A percentile compares a stretch with the other conserved stretches of the same genome.
These are phyloP conservation scores for Pezicula rhizophila DNA, from an alignment of 2,329 filamentous ascomycete genomes.

Conservation along the genomic window DNA sequence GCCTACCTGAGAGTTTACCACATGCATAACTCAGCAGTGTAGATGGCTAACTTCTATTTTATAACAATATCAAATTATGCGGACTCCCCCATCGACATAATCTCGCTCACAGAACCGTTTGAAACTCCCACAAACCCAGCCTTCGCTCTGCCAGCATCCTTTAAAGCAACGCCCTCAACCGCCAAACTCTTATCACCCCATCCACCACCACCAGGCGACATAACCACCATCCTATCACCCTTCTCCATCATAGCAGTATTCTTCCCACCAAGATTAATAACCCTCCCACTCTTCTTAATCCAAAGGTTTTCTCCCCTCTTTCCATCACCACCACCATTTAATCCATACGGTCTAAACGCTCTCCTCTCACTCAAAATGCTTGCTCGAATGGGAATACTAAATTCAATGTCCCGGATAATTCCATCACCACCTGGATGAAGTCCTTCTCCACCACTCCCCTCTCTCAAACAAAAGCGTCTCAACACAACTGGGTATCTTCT, in stretches of 20 bases:
- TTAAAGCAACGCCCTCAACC: no score
- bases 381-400: constrained; percentile 66
- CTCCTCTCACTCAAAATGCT: constrained; percentile 75
- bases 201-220: constrained; percentile 18
- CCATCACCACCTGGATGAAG: constrained; percentile 65
- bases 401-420: constrained; percentile 71
- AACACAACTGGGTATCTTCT: constrained; percentile 67
- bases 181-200: constrained; percentile 10
- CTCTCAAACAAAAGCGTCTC: constrained; percentile 58
- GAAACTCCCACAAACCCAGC: no score
- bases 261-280: constrained; percentile 20
- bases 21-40: no score
- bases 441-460: constrained; percentile 56
- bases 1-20: no score
- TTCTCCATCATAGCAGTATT: constrained; percentile 16
- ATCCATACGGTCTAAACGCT: constrained; percentile 70
- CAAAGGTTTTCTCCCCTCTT: constrained; percentile 76
- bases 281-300: constrained; percentile 39
- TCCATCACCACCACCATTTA: constrained; percentile 74
- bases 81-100: no score
- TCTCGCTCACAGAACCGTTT: no score
- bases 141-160: no score
- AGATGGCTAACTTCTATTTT: no score
- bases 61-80: no score
- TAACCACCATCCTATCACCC: constrained; percentile 19